Evolutionary conservation across 139 green algal species (phyloP), one percentile per base, ranked within the genome.

Genomic region (Coelastrella sp.): DNA sequence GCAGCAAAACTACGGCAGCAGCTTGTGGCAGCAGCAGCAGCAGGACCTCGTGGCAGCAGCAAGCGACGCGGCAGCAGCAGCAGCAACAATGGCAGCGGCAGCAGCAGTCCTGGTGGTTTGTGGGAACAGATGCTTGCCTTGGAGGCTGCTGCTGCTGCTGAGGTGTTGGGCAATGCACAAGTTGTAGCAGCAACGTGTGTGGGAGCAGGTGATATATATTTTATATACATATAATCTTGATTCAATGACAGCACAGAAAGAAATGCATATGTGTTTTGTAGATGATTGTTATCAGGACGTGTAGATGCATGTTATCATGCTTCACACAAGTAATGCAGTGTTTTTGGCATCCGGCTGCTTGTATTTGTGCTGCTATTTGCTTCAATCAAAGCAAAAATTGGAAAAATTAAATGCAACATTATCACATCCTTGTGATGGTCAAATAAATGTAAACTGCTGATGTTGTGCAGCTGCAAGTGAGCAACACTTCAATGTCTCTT

Each of bases 151-250:
- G 93, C 89, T 23, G 91, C 91, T 13, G 60, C 85, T 9, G 66
- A 85, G 35, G 87, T 95, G 75, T 86, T 96, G 41, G 81, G 63
- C 5, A 19, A 60, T 3, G 84, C 79, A 2, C 86, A 87, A 43
- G 92, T 95, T 67, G 79, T 92, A 27, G 90, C 90, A 5, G 85
- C 84, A 48, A 92, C 88, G 0, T 93, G 90, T 68, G 88, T 92
- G 13, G 88, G 84, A 21, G 85, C 82, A 17, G 69, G 82, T 83
- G 41, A 38, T 77, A 45, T 34, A 34, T 8, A 1, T 19, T 25
- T 34, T 5, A 64, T n/a, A 64, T 21, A 27, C 21, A 32, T 9
- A 19, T 64, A 3, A 57, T 57, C 11, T 57, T 57, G 11, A 23
- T 57, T 57, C n/a, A n/a, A n/a, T n/a, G n/a, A n/a, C n/a, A n/a